phyloP scores from a whole-genome alignment of 2,329 filamentous ascomycete genomes.

The Fusarium dimerum region DNA sequence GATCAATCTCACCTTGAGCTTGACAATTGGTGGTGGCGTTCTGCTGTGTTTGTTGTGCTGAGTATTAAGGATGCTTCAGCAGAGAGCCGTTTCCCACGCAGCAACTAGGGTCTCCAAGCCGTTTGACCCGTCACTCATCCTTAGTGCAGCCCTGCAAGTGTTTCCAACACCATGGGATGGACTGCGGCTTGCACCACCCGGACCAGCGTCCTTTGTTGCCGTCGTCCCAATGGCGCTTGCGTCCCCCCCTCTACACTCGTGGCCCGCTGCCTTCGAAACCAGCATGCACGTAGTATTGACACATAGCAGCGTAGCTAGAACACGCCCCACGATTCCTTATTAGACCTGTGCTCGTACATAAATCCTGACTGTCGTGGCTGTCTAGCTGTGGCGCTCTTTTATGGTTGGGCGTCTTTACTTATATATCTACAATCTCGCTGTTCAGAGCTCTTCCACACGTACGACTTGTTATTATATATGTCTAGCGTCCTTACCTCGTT shows the following conservation, averaged over 20 bases:
- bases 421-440: slow-evolving; percentile 14
- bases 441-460: slow-evolving; percentile 18
- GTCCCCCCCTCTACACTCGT: slow-evolving; percentile 18
- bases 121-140: slow-evolving; percentile 17
- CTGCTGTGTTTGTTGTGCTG: slow-evolving; percentile 6
- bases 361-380: slow-evolving; percentile 22
- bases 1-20: slow-evolving; percentile 12
- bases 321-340: slow-evolving; percentile 17
- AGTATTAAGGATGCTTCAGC: slow-evolving; percentile 7
- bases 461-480: slow-evolving; percentile 10
- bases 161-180: slow-evolving; percentile 6
- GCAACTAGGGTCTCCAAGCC: slow-evolving; percentile 13
- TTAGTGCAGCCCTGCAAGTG: slow-evolving; percentile 23
- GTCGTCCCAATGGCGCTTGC: slow-evolving; percentile 24
- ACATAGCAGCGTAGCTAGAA: slow-evolving; percentile 25
- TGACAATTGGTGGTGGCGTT: slow-evolving; percentile 18
- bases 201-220: slow-evolving; percentile 15
- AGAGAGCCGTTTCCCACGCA: slow-evolving; percentile 17
- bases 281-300: slow-evolving; percentile 24
- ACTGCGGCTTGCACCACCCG: slow-evolving; percentile 14
- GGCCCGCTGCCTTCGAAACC: slow-evolving; percentile 15
- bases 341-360: slow-evolving; percentile 17
- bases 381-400: slow-evolving; percentile 18
- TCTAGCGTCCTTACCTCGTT: too few species aligned
- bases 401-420: slow-evolving; percentile 1